These are phyloP conservation scores for Albifimbria verrucaria DNA, from an alignment of 2,329 filamentous ascomycete species.

Conservation along the genomic window DNA sequence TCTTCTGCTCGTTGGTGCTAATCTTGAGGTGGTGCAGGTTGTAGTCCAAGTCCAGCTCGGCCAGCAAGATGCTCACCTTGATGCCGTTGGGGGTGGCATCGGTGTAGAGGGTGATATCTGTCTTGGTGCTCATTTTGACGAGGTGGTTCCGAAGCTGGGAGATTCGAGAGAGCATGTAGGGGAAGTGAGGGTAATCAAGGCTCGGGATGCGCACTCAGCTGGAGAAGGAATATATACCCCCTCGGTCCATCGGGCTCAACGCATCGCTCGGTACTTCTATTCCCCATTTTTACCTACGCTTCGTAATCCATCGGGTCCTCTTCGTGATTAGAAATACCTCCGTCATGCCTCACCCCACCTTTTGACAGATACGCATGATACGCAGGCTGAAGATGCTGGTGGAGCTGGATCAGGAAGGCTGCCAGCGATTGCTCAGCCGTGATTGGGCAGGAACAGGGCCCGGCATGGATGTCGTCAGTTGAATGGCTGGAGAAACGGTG, in stretches of 20 bases:
- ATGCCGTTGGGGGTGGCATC: slow-evolving; percentile 83
- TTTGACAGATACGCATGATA: background rate
- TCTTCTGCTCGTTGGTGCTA: slow-evolving; percentile 72
- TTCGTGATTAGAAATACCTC: background rate
- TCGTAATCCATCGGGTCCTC: background rate
- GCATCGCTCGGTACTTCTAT: no score
- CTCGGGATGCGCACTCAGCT: no score
- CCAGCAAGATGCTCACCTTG: slow-evolving; percentile 82
- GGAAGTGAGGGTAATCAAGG: background rate
- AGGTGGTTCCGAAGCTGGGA: slow-evolving; percentile 20
- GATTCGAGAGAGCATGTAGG: slow-evolving; percentile 23
- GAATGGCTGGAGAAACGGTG: background rate
- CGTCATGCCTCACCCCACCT: background rate
- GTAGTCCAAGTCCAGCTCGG: slow-evolving; percentile 83
- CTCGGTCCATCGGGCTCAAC: no score
- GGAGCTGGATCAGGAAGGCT: background rate
- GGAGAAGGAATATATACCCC: no score
- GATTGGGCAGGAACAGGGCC: background rate
- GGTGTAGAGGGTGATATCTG: slow-evolving; percentile 79
- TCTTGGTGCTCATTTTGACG: slow-evolving; percentile 28
- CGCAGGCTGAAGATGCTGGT: background rate
- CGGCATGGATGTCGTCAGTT: background rate
- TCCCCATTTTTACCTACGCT: background rate
- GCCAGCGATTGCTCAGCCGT: background rate
- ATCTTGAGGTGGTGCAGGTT: slow-evolving; percentile 70